Conservation (phyloP, 495 filamentous ascomycete species). For the Aspergillus cristatus region DNA sequence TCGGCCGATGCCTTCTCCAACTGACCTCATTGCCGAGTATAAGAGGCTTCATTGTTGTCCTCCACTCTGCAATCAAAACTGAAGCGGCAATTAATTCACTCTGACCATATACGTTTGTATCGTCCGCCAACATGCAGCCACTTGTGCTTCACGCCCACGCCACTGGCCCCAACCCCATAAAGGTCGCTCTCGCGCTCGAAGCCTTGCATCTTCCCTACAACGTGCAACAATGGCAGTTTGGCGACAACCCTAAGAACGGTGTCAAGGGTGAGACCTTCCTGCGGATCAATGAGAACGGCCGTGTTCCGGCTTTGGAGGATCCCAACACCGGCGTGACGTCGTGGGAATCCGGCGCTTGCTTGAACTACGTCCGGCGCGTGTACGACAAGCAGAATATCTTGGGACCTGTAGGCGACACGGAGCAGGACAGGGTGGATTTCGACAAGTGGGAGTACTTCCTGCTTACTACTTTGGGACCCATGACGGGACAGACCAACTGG, state of each 20-base stretch:
- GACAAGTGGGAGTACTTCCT: slow-evolving; percentile 42
- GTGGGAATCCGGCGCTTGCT: slow-evolving; percentile 32
- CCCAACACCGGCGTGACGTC: slow-evolving; percentile 33
- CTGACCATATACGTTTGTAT: too few relatives aligned
- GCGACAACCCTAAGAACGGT: slow-evolving; percentile 29
- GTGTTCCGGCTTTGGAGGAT: slow-evolving; percentile 62
- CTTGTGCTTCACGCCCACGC: slow-evolving; percentile 30
- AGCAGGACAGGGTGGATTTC: slow-evolving; percentile 34
- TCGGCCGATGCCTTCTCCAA: too few relatives aligned
- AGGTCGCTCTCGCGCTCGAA: slow-evolving; percentile 71
- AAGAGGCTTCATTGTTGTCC: too few relatives aligned
- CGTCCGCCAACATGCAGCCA: slow-evolving; percentile 9
- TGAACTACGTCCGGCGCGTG: slow-evolving; percentile 28
- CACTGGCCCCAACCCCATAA: slow-evolving; percentile 41
- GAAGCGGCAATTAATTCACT: too few relatives aligned
- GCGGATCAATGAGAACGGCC: slow-evolving; percentile 79
- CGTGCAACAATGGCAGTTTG: slow-evolving; percentile 52
- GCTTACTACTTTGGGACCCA: slow-evolving; percentile 30
- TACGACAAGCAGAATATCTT: slow-evolving; percentile 21
- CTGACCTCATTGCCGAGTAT: too few relatives aligned
- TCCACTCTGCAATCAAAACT: too few relatives aligned
- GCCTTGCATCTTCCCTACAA: slow-evolving; percentile 61
- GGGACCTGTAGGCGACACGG: slow-evolving; percentile 18
- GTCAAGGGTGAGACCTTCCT: slow-evolving; percentile 66
- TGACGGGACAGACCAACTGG: slow-evolving; percentile 36